Evolutionary conservation across 1,284 basidiomycete genomes (phyloP).

Genomic region (Flammula alnicola): DNA sequence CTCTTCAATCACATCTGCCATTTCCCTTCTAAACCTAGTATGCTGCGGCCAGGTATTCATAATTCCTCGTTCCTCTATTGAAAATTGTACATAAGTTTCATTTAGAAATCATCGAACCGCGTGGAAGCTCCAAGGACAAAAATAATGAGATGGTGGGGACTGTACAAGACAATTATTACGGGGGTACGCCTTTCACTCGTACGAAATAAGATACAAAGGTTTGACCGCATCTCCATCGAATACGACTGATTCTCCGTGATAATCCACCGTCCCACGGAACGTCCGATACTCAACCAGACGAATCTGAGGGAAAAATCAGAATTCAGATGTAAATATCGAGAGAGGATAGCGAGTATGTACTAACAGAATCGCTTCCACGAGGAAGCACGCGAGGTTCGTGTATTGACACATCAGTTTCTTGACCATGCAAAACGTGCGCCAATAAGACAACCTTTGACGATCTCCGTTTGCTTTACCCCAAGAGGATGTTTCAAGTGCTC

Average conservation of each 20-base stretch:
- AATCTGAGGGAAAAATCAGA: constrained; percentile 12
- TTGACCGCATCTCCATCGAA: constrained; percentile 21
- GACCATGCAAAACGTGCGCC: constrained; percentile 20
- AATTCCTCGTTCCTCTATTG: too few species aligned
- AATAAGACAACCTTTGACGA: constrained; percentile 22
- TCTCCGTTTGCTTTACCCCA: constrained; percentile 3
- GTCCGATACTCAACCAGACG: constrained; percentile 9
- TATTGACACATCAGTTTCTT: constrained; percentile 12
- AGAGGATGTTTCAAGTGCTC: constrained; percentile 12
- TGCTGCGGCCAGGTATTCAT: too few species aligned
- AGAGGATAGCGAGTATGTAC: constrained; percentile 3
- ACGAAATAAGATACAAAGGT: constrained; percentile 23
- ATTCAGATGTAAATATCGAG: too few species aligned
- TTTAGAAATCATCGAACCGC: not conserved
- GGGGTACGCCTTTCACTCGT: constrained; percentile 14
- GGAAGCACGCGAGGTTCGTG: constrained; percentile 12
- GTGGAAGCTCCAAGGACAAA: not conserved
- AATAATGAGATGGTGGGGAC: too few species aligned
- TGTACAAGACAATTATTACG: not conserved
- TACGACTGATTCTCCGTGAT: constrained; percentile 20
- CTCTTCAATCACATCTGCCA: not conserved
- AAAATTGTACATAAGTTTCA: not conserved
- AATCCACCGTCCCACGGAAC: constrained; percentile 12
- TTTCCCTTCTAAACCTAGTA: too few species aligned
- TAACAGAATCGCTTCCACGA: constrained; percentile 21